These are phyloP conservation scores for Volvox carteri DNA, from an alignment of 163 green algal species.

Conservation along the genomic window DNA sequence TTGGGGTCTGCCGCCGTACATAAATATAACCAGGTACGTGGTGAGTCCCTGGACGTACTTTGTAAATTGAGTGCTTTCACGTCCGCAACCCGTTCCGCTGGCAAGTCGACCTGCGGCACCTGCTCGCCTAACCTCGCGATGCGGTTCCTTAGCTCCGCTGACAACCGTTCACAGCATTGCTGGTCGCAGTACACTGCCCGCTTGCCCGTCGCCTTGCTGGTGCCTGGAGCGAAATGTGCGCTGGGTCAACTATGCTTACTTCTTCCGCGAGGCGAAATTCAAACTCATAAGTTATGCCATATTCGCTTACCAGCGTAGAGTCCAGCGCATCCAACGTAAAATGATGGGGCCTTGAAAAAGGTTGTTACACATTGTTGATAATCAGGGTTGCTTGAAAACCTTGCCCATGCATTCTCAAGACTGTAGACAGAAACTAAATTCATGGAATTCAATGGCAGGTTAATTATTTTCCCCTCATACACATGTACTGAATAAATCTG, in stretches of 20 bases:
- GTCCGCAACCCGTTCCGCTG: background rate
- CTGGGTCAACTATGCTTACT: background rate
- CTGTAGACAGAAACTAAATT: background rate
- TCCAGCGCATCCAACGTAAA: background rate
- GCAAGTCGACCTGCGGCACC: background rate
- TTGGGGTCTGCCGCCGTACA: too few species aligned
- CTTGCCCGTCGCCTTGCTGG: background rate
- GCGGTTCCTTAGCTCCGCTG: background rate
- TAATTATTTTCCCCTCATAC: background rate
- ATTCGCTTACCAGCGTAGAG: conserved; percentile 28
- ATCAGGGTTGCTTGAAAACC: background rate
- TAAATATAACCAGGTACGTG: too few species aligned
- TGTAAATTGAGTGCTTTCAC: background rate
- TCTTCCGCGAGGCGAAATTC: too few species aligned
- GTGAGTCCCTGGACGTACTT: background rate
- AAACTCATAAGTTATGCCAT: background rate
- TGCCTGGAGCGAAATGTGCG: background rate
- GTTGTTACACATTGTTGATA: background rate
- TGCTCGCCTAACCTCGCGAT: background rate
- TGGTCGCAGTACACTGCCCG: conserved; percentile 15
- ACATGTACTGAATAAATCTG: too few species aligned
- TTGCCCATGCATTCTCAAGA: conserved; percentile 7
- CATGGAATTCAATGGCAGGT: background rate
- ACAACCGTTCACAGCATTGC: background rate
- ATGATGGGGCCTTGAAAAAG: conserved; percentile 23